Evolutionary conservation across 371 early-diverging fungal species (phyloP), one percentile per base, ranked within the genome.

Genomic region (Lichtheimia hyalospora): DNA sequence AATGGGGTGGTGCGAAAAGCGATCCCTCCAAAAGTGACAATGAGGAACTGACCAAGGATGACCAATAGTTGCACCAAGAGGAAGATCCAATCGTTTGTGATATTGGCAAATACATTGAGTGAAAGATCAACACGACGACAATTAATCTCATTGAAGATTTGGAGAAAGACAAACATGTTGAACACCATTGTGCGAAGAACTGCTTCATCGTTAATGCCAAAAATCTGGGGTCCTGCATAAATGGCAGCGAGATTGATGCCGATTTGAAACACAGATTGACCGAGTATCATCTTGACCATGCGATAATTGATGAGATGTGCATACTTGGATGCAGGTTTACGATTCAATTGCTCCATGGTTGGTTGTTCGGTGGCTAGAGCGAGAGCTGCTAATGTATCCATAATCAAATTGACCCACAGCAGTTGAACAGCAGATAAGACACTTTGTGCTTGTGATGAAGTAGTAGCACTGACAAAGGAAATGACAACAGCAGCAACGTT

Each of bases 311-410:
- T 92, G 52, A 99, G 71, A n/a, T 90, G 84, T 12, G 92, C 92
- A 52, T 81, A 83, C 50, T 83, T 86, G 40, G 86, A 77, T 28
- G 89, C 84, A 2, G 99, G 99, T 41, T 77, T 79, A 41, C 96
- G 88, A 7, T 89, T 65, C 42, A 97, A 73, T 20, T 96, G 70
- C 3, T 90, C 92, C 39, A 91, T 74, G 59, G 95, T 96, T 15
- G 96, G 90, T 12, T 96, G 96, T 73, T 99, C 97, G 75, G 98
- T 96, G 23, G 98, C 98, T 48, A 99, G 86, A 10, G 98, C 96
- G 0, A 96, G 91, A 25, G 99, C 98, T n/a, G 99, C 98, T 57
- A 97, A 83, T 12, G 97, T 98, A 74, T 98, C 98, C 54, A 98
- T 98, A 10, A 99, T 96, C 67, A 99, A 72, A 70, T 99, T 99